A percentile compares a stretch with the other conserved stretches of the same genome.
These are phyloP conservation scores for Solanum tacnaense DNA, from an alignment of 257 asterid genomes.

Conservation along the genomic window DNA sequence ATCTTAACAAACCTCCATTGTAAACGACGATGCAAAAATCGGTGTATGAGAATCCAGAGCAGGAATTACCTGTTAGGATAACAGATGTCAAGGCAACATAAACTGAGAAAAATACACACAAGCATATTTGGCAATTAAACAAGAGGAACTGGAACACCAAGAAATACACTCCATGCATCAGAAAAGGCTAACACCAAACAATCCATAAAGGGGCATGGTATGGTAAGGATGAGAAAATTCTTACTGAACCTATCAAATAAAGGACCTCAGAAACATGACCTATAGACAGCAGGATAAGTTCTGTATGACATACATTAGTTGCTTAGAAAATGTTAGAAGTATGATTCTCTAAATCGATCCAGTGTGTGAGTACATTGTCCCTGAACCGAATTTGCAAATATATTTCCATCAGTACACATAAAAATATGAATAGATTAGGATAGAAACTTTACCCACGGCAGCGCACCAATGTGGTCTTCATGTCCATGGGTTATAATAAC, in stretches of 20 bases:
- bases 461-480: constrained; percentile 99
- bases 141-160: background rate
- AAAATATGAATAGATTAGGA: constrained; percentile 11
- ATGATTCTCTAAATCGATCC: background rate
- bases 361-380: background rate
- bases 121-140: background rate
- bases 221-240: background rate
- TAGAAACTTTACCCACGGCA: constrained; percentile 97
- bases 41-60: constrained; percentile 90
- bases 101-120: background rate
- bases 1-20: constrained; percentile 75
- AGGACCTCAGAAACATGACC: background rate
- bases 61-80: constrained; percentile 75
- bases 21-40: constrained; percentile 91
- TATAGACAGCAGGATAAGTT: background rate
- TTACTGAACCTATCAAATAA: background rate
- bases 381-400: background rate
- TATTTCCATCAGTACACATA: background rate
- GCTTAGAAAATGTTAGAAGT: background rate
- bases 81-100: background rate
- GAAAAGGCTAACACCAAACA: background rate
- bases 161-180: background rate
- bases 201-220: background rate
- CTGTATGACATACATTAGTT: background rate
- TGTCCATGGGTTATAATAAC: constrained; percentile 98